These are phyloP conservation scores for Ophiocordyceps camponoti-saundersi DNA, from an alignment of 2,329 filamentous ascomycete species.

Conservation along the genomic window DNA sequence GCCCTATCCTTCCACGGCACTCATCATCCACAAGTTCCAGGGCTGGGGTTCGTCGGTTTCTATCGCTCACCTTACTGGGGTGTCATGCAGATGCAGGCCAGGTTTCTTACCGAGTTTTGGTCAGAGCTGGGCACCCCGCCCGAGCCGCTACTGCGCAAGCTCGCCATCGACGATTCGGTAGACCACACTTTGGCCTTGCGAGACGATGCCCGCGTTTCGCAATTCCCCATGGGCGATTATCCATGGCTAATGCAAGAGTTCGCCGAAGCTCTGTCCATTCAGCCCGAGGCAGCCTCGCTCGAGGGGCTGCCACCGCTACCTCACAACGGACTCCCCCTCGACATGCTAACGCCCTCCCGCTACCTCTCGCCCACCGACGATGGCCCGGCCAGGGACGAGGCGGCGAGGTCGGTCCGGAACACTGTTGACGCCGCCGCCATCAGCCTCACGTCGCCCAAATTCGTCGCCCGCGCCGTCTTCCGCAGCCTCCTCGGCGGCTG, in stretches of 20 bases:
- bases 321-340: conserved; percentile 25
- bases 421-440: conserved; percentile 24
- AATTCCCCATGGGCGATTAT: conserved; percentile 78
- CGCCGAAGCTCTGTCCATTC: conserved; percentile 37
- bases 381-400: conserved; percentile 19
- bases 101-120: conserved; percentile 49
- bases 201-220: conserved; percentile 32
- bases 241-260: conserved; percentile 59
- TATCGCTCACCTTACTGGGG: conserved; percentile 78
- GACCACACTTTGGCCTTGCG: conserved; percentile 32
- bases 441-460: conserved; percentile 26
- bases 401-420: conserved; percentile 24
- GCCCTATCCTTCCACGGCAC: conserved; percentile 53
- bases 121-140: conserved; percentile 8
- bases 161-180: conserved; percentile 26
- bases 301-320: conserved; percentile 15
- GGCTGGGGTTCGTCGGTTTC: conserved; percentile 65
- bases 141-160: conserved; percentile 18
- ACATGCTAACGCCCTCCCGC: conserved; percentile 38
- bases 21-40: conserved; percentile 40
- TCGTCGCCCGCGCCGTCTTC: conserved; percentile 51
- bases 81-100: conserved; percentile 73
- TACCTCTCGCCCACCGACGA: conserved; percentile 25
- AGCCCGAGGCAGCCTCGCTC: conserved; percentile 15
- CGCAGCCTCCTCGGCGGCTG: conserved; percentile 54